Conservation (phyloP, 257 asterid species). For the Nicotiana tabacum region DNA sequence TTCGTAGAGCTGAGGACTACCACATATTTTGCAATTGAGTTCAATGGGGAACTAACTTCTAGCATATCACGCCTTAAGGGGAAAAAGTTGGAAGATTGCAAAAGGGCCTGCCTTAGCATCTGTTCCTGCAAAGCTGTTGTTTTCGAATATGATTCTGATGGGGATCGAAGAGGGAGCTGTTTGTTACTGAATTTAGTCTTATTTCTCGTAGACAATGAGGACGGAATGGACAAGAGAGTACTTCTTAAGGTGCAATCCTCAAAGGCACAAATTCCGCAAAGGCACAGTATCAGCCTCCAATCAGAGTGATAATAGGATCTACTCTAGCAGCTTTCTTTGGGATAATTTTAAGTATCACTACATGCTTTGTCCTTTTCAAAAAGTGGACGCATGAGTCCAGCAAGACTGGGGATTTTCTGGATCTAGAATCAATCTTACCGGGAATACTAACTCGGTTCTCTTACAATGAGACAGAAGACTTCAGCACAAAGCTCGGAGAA, state of each 20-base stretch:
- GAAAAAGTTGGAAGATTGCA: not conserved
- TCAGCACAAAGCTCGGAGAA: slow-evolving; percentile 15
- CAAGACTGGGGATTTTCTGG: not conserved
- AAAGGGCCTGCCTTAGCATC: not conserved
- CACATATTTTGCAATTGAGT: not conserved
- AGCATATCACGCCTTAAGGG: not conserved
- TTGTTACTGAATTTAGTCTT: not conserved
- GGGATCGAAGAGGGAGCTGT: not conserved
- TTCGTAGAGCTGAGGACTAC: not conserved
- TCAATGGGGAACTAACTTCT: not conserved
- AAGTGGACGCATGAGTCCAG: not conserved
- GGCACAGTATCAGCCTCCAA: not conserved
- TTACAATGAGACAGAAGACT: slow-evolving; percentile 9
- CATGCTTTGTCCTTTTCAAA: not conserved
- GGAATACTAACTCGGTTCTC: slow-evolving; percentile 5
- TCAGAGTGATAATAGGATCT: not conserved
- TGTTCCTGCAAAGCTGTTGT: slow-evolving; percentile 6
- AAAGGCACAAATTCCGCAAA: not conserved
- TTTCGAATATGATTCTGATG: not conserved
- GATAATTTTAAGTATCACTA: not conserved
- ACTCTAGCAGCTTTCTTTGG: not conserved
- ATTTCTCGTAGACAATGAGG: not conserved
- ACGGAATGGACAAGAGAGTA: accelerated
- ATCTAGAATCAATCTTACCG: not conserved
- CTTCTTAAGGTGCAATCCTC: not conserved